Base-by-base conservation (phyloP, 2,329 filamentous ascomycete species). In the Lasiodiplodia gonubiensis region DNA sequence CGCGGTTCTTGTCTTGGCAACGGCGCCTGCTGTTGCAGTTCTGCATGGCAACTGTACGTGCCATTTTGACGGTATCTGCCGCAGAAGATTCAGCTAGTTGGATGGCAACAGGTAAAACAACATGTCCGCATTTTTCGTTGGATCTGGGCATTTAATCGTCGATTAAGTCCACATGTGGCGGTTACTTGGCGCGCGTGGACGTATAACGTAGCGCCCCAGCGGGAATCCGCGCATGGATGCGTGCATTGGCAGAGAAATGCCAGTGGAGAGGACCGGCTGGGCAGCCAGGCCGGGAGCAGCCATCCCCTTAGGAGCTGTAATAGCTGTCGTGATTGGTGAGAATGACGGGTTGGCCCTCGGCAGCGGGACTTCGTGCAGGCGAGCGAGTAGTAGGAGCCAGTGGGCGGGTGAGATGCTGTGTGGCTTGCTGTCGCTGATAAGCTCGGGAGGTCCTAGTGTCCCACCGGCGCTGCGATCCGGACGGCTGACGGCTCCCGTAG, bases 341-440 rank as follows among this genome's bases (percentile, higher is more conserved):
- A 23, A n/a, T 35, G 46, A 25, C 59, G 30, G 27, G 46, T 11
- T 63, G 46, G 25, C 59, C n/a, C 49, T n/a, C 46, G 59, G 59
- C 59, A 63, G 46, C 59, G 59, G 59, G 59, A 51, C 46, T 46
- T 63, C 37, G 59, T 30, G 59, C 59, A 63, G 59, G 59, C 46
- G 30, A 63, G 46, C 59, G 27, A 23, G 27, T 25, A 61, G 25
- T 10, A 48, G 59, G 46, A 49, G 59, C 59, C 59, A 63, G 59
- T 46, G 59, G 30, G 46, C 59, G 46, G 46, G 59, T 63, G 46
- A 51, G 59, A 63, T 63, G 11, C 27, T 51, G 39, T 18, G 59
- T 63, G 59, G 59, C 59, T 63, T 63, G 42, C 27, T 37, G 42
- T 23, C 23, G 59, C 59, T 63, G 59, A 63, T 63, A 63, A 51